phyloP scores from a whole-genome alignment of 345 rosid genomes.

The Moricandia moricandioides region DNA sequence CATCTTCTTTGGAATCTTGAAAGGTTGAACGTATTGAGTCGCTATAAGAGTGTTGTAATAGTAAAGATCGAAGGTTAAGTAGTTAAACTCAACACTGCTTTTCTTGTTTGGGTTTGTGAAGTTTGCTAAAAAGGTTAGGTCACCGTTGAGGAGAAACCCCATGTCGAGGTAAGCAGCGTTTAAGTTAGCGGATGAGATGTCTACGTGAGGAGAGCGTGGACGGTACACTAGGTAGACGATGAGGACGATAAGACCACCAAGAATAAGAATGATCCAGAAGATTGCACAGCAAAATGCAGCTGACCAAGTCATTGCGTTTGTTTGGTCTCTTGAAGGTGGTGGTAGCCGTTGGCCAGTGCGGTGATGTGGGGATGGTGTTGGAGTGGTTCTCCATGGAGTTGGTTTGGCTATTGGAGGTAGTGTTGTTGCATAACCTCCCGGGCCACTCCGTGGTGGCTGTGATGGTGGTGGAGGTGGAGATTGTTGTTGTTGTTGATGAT shows the following conservation, averaged over 20 bases:
- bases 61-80: conserved; percentile 52
- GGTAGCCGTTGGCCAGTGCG: conserved; percentile 8
- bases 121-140: conserved; percentile 63
- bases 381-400: conserved; percentile 29
- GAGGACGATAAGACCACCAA: conserved; percentile 67
- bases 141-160: conserved; percentile 67
- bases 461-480: not conserved
- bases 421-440: conserved; percentile 26
- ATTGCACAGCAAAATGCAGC: conserved; percentile 63
- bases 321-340: conserved; percentile 28
- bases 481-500: conserved; percentile 6
- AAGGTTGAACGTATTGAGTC: conserved; percentile 62
- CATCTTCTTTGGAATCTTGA: conserved; percentile 45
- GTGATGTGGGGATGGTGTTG: conserved; percentile 34
- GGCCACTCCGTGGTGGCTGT: conserved; percentile 4
- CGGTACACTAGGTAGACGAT: conserved; percentile 72
- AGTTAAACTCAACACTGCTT: conserved; percentile 60
- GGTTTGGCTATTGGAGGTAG: conserved; percentile 38
- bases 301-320: conserved; percentile 56
- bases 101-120: conserved; percentile 82
- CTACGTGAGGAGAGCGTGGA: conserved; percentile 66
- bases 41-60: conserved; percentile 60
- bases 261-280: conserved; percentile 59
- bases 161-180: conserved; percentile 83
- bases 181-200: conserved; percentile 63